Base-by-base conservation (phyloP, 2,329 filamentous ascomycete species). In the Diaporthe capsici region DNA sequence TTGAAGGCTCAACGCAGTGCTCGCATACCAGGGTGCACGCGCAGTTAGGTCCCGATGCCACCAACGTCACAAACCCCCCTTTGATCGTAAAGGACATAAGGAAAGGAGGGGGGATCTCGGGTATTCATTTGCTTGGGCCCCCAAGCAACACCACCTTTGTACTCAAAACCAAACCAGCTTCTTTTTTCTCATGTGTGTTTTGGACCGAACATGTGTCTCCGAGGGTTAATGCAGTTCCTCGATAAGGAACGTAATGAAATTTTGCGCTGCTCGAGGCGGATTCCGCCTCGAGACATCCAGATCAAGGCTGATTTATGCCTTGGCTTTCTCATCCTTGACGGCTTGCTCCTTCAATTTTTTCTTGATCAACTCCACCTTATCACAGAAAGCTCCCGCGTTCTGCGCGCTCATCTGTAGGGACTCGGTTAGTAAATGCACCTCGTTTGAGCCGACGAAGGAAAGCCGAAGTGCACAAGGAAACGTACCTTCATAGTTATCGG, bases 401-500 rank as follows among this genome's bases (percentile, higher is more conserved):
- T 87, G 86, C 42, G 85, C 84, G 68, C 85, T 89, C 88, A 90
- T 89, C 89, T 91, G 63, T 17, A 73, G 28, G 12, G 20, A 17
- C n/a, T 25, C 22, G 9, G 2, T 73, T 34, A 77, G 68, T 8
- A 71, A 12, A 20, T 13, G 28, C 22, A 10, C 42, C 49, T 31
- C n/a, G 31, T 49, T 25, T 22, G 31, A 20, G 10, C 15, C 39
- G 63, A 55, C 39, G 22, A 47, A 20, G 25, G 17, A 47, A 42
- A 37, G 15, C 0, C 9, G 53, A 55, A 17, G 25, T 4, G 7
- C 2, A 42, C 57, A 20, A n/a, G 20, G 6, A 39, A 25, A 83
- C 86, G 78, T 84, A 92, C 91, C 87, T 90, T 92, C 78, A 92
- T 87, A 76, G 92, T 90, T 75, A 93, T 87, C 79, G 87, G 91